Evolutionary conservation across 1,284 basidiomycete species (phyloP).

Genomic region (Papiliotrema fonsecae): DNA sequence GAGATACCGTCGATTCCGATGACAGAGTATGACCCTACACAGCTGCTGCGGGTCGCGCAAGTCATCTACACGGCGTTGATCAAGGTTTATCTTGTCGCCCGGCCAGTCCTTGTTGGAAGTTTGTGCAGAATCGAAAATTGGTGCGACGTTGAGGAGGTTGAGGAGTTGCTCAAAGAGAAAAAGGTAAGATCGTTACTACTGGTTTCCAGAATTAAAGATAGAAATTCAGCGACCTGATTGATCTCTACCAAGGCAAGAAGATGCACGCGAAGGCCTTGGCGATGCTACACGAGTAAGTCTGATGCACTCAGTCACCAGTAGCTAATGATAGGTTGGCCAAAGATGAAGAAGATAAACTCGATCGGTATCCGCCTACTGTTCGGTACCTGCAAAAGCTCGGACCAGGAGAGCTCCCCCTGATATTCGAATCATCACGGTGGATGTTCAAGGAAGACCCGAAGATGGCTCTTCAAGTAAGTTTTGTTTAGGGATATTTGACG

Average conservation of each 20-base stretch:
- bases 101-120: slow-evolving; percentile 77
- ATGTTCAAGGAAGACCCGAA: slow-evolving; percentile 68
- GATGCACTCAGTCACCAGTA: neutral
- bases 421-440: slow-evolving; percentile 78
- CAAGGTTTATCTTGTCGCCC: slow-evolving; percentile 81
- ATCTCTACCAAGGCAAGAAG: slow-evolving; percentile 88
- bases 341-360: slow-evolving; percentile 69
- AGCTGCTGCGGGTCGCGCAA: slow-evolving; percentile 80
- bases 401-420: slow-evolving; percentile 67
- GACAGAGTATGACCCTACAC: slow-evolving; percentile 64
- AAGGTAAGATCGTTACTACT: slow-evolving; percentile 64
- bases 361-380: slow-evolving; percentile 78
- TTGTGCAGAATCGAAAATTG: slow-evolving; percentile 90
- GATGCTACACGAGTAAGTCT: slow-evolving; percentile 70
- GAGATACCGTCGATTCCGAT: slow-evolving; percentile 67
- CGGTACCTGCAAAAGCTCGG: slow-evolving; percentile 88
- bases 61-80: slow-evolving; percentile 94
- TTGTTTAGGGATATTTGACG: neutral
- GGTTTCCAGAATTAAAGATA: too few relatives aligned
- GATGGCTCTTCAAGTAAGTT: slow-evolving; percentile 67
- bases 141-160: slow-evolving; percentile 94
- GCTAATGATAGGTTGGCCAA: slow-evolving; percentile 60
- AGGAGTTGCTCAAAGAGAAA: slow-evolving; percentile 73
- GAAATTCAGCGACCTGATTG: slow-evolving; percentile 87
- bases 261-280: slow-evolving; percentile 87